phyloP scores from a whole-genome alignment of 164 flowering plant species.

The Paratinospora sagittata region DNA sequence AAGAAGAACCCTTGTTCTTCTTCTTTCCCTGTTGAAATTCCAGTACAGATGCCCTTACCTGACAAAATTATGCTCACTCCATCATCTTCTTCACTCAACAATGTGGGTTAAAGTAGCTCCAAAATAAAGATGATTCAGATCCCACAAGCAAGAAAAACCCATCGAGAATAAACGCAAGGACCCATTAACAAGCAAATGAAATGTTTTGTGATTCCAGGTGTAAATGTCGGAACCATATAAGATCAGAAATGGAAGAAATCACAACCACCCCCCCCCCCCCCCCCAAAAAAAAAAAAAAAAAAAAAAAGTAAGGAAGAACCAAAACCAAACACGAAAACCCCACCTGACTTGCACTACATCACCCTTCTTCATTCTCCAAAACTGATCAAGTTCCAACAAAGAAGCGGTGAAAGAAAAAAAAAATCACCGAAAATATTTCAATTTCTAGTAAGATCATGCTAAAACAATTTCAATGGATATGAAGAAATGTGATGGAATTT shows the following conservation, averaged over 20 bases:
- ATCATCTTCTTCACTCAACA: neutral
- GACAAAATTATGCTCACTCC: constrained; percentile 1
- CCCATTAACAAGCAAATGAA: neutral
- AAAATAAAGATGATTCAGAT: constrained; percentile 3
- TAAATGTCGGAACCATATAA: neutral
- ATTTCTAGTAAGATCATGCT: too few species aligned
- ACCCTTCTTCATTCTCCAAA: neutral
- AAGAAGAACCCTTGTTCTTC: constrained; percentile 5
- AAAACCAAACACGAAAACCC: neutral
- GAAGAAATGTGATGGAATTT: too few species aligned
- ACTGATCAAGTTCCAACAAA: neutral
- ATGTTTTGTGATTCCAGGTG: neutral
- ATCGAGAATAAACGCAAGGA: neutral
- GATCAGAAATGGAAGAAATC: neutral
- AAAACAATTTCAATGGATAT: too few species aligned
- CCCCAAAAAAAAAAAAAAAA: too few species aligned
- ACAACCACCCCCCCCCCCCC: too few species aligned
- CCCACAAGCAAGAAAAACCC: neutral
- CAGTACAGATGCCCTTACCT: constrained; percentile 2
- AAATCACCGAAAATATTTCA: too few species aligned
- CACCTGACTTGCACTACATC: neutral
- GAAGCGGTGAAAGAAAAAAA: neutral
- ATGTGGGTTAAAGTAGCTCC: neutral
- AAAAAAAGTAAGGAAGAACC: too few species aligned
- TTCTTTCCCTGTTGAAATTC: too few species aligned